Base-by-base conservation (phyloP, 768 basidiomycete genomes). In the Amanita muscaria region DNA sequence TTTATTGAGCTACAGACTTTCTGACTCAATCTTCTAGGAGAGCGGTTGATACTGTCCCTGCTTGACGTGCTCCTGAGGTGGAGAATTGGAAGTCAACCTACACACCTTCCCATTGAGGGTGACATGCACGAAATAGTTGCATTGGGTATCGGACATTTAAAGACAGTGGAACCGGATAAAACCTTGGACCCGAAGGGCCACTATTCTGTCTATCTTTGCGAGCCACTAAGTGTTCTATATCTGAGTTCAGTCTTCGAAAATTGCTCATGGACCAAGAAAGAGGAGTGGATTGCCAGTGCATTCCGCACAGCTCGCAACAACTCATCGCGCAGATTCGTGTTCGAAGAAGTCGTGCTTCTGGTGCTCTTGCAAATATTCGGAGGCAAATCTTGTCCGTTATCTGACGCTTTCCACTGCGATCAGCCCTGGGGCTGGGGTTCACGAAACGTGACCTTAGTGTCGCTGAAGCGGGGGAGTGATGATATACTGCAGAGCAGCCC, bases 151-250 rank as follows among this genome's bases (percentile, higher is more conserved):
- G n/a, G n/a, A n/a, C n/a, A n/a, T n/a, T n/a, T n/a, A n/a, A n/a
- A n/a, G n/a, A n/a, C n/a, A n/a, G n/a, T n/a, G n/a, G n/a, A n/a
- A n/a, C n/a, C n/a, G n/a, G n/a, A n/a, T n/a, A n/a, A n/a, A n/a
- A n/a, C n/a, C n/a, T n/a, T n/a, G n/a, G n/a, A n/a, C n/a, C n/a
- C n/a, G n/a, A n/a, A n/a, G n/a, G n/a, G n/a, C n/a, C n/a, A n/a
- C n/a, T n/a, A n/a, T n/a, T n/a, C 44, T 15, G 44, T 52, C 5
- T 49, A 51, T 35, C 33, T 51, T 42, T 35, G 41, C 35, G 51
- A 54, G 32, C 53, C 51, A 39, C 32, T 54, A n/a, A 32, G 40
- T n/a, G 42, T 49, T 45, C 24, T 54, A 31, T 39, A n/a, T 44
- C 53, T 54, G 22, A 49, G 53, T 49, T 32, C 53, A 43, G 24